Evolutionary conservation across 2,329 filamentous ascomycete genomes (phyloP), one percentile per base, ranked within the genome.

Genomic region (Xylariaceae sp.): DNA sequence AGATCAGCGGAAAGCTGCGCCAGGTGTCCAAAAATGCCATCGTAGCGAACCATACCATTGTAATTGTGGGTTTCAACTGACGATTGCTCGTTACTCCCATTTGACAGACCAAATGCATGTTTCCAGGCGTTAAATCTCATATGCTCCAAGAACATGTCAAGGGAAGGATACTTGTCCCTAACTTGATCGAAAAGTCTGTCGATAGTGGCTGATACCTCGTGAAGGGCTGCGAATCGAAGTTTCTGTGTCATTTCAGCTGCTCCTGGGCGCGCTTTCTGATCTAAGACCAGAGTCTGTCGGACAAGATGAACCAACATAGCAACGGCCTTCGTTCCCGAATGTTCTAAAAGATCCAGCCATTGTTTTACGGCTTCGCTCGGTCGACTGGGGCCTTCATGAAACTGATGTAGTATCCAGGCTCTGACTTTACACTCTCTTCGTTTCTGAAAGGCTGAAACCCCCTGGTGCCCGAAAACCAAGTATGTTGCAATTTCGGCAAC

Each of bases 131-230:
- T 42, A 21, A 46, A 42, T 17, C 39, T 42, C 22, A 20, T 16
- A 34, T 46, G 34, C 33, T 46, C 44, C 4, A 46, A 33, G 20
- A 38, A 38, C 14, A 42, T 42, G 34, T 46, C 44, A 10, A 42
- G 44, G 11, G 44, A 42, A 7, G 39, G 29, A 20, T 37, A 17
- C 16, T 42, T 20, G 14, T 37, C n/a, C 34, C 19, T 41, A 10
- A 46, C 27, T 4, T n/a, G 12, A n/a, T 17, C 12, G 12, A 46
- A 42, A 3, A 20, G 5, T 6, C 3, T 10, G 22, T 38, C 34
- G 29, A 42, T 16, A 8, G 5, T 37, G 19, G 10, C 33, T 5
- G 32, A 33, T 12, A 39, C 38, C 23, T 46, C 38, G 21, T 42
- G 23, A 8, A 46, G 11, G 14, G 44, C 44, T 23, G 42, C 38